phyloP scores from a whole-genome alignment of 2,329 filamentous ascomycete species.

The Xylariaceae sp. region DNA sequence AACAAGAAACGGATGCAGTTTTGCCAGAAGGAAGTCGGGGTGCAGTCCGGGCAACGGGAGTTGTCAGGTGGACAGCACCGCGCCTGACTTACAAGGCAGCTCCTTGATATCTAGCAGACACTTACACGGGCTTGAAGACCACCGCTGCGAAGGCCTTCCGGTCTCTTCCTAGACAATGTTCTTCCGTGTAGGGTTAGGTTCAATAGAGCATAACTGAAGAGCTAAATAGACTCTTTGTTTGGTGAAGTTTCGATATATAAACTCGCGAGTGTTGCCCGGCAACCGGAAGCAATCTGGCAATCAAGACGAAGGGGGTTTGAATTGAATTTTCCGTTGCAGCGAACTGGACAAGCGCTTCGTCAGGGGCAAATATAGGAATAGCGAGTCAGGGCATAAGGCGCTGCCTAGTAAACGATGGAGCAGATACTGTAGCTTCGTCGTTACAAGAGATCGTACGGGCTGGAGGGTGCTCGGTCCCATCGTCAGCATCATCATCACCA shows the following conservation, averaged over 20 bases:
- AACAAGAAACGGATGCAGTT: no score
- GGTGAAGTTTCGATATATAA: background rate
- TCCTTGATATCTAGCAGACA: background rate
- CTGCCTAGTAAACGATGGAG: conserved; percentile 1
- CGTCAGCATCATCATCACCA: conserved; percentile 11
- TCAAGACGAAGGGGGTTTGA: background rate
- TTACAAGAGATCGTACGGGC: conserved; percentile 19
- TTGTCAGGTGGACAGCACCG: background rate
- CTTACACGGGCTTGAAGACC: conserved; percentile 6
- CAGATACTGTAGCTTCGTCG: conserved; percentile 2
- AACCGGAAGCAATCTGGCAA: background rate
- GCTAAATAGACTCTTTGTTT: no score
- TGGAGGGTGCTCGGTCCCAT: conserved; percentile 19
- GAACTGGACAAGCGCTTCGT: conserved; percentile 2
- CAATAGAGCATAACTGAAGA: conserved; percentile 2
- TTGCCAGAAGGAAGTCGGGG: background rate
- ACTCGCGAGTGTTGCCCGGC: conserved; percentile 1
- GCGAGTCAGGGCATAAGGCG: background rate
- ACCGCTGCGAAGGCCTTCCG: background rate
- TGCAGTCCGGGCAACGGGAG: background rate
- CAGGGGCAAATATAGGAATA: background rate
- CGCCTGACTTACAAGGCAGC: background rate
- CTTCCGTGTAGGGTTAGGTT: background rate
- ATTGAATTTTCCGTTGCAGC: background rate
- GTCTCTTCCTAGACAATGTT: background rate